Percentiles rank a stretch among this genome's conserved stretches.
Conservation (phyloP, 805 yeast genomes). For the Yarrowia sp. region DNA sequence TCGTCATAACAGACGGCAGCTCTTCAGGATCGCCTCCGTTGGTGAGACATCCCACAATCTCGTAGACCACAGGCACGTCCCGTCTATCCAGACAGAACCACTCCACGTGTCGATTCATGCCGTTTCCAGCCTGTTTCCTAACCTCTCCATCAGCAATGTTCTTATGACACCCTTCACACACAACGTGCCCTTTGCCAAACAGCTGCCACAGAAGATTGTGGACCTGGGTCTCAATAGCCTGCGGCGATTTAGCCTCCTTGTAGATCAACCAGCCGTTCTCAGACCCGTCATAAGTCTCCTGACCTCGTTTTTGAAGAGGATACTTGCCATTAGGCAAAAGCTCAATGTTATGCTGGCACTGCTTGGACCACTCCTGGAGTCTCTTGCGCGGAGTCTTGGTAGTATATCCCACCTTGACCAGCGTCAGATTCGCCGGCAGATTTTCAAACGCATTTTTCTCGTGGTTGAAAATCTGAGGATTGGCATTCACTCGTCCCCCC, state of each 20-base stretch:
- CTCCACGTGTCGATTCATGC: conserved; percentile 44
- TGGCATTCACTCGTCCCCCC: conserved; percentile 40
- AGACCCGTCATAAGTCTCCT: conserved; percentile 38
- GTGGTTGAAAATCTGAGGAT: conserved; percentile 45
- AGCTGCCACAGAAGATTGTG: conserved; percentile 43
- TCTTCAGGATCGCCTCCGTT: conserved; percentile 27
- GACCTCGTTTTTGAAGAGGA: conserved; percentile 39
- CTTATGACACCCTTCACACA: conserved; percentile 46
- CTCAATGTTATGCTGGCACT: conserved; percentile 46
- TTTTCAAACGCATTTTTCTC: conserved; percentile 40
- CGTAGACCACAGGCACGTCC: conserved; percentile 24
- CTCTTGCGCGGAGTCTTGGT: conserved; percentile 45
- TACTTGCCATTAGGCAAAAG: conserved; percentile 40
- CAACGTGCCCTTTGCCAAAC: conserved; percentile 47
- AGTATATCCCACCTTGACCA: conserved; percentile 49
- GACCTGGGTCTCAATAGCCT: conserved; percentile 43
- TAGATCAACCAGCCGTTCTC: conserved; percentile 46
- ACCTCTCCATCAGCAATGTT: conserved; percentile 37
- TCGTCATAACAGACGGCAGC: not conserved
- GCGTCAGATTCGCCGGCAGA: conserved; percentile 40
- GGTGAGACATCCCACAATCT: conserved; percentile 26
- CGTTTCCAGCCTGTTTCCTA: not conserved
- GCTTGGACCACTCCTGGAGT: conserved; percentile 46
- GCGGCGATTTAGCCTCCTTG: conserved; percentile 41
- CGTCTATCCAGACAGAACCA: conserved; percentile 44